Conservation (phyloP, 2,329 filamentous ascomycete species). For the Rosellinia necatrix region DNA sequence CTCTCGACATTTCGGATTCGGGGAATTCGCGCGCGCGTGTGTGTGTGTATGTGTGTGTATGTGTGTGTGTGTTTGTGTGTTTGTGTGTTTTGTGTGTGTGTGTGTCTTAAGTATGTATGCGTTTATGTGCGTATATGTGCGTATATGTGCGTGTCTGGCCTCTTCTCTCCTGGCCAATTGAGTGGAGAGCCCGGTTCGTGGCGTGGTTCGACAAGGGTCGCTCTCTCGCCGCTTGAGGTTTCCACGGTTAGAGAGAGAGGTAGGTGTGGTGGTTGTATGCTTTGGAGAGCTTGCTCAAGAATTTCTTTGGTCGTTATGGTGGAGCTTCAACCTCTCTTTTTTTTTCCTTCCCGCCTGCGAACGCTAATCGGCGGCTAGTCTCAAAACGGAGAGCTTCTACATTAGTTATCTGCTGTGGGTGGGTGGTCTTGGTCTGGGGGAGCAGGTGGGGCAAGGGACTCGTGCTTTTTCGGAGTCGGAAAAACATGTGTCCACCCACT, state of each 20-base stretch:
- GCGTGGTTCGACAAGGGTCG: too few relatives aligned
- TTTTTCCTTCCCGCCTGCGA: background rate
- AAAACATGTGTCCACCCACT: constrained; percentile 9
- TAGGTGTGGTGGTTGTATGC: background rate
- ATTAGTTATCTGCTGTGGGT: background rate
- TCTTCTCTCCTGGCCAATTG: constrained; percentile 11
- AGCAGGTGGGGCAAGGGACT: background rate
- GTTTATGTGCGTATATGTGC: background rate
- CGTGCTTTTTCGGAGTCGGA: constrained; percentile 9
- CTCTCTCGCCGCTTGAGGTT: too few relatives aligned
- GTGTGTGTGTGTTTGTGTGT: background rate
- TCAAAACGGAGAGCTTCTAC: constrained; percentile 8
- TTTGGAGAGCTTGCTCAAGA: constrained; percentile 14
- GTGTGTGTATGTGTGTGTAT: background rate
- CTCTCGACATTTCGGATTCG: constrained; percentile 39
- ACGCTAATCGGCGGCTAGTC: constrained; percentile 3
- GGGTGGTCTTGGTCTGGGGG: background rate
- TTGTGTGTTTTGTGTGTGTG: background rate
- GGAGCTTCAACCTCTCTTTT: constrained; percentile 17
- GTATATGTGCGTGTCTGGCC: background rate
- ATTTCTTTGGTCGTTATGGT: constrained; percentile 18
- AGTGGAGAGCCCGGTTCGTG: background rate
- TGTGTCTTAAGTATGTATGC: background rate
- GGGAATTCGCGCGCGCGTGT: background rate
- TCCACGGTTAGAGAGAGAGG: too few relatives aligned